Evolutionary conservation across 306 rosid species (phyloP).

Genomic region (Glycine tomentella): DNA sequence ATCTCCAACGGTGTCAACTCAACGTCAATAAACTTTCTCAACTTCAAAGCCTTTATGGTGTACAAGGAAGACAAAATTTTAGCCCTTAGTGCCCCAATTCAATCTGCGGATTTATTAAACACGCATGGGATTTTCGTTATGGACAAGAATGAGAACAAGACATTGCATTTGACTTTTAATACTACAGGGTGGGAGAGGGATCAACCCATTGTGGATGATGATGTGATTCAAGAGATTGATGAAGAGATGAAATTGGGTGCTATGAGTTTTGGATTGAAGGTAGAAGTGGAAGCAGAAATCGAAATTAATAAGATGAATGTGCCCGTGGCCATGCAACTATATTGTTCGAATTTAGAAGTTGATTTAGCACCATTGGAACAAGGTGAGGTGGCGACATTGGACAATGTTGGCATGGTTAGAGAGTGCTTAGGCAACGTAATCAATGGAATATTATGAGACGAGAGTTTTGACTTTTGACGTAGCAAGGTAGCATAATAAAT

Average conservation of each 20-base stretch:
- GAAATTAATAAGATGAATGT: background rate
- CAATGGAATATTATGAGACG: background rate
- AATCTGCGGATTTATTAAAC: background rate
- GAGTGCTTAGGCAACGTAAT: background rate
- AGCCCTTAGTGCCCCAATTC: background rate
- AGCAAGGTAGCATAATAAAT: background rate
- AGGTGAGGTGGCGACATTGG: background rate
- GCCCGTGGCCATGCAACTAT: background rate
- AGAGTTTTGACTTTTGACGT: background rate
- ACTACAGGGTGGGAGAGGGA: slow-evolving; percentile 46
- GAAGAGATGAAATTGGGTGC: background rate
- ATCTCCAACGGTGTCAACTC: slow-evolving; percentile 24
- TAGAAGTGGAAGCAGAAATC: slow-evolving; percentile 3
- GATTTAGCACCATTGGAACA: slow-evolving; percentile 3
- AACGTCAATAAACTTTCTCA: background rate
- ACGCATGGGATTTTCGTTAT: background rate
- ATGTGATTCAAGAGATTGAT: slow-evolving; percentile 15
- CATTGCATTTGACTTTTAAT: slow-evolving; percentile 1
- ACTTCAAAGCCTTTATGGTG: background rate
- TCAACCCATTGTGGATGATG: slow-evolving; percentile 40
- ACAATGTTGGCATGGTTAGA: background rate
- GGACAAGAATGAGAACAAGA: slow-evolving; percentile 11
- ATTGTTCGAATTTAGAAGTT: slow-evolving; percentile 33
- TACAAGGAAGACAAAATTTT: background rate
- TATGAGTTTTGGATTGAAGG: slow-evolving; percentile 31